Evolutionary conservation across 2,329 filamentous ascomycete genomes (phyloP).

Genomic region (Torrubiella hemipterigena): DNA sequence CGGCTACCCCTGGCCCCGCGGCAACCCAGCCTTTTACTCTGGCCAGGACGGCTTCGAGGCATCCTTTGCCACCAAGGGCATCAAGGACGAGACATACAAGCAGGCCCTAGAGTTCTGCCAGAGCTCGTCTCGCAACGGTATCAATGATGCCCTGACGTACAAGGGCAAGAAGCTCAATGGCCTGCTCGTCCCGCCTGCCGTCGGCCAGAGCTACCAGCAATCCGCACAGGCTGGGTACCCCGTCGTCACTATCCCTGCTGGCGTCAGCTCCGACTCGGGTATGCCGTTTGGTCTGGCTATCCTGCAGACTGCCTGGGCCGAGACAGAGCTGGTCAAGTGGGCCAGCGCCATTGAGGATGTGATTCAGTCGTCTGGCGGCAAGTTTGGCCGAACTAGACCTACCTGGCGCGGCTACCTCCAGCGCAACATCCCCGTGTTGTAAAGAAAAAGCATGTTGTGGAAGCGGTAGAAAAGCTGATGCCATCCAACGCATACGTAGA

Average conservation of each 20-base stretch:
- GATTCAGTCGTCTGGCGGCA: slow-evolving; percentile 27
- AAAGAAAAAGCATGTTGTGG: neutral
- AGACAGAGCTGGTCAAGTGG: slow-evolving; percentile 41
- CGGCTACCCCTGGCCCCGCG: slow-evolving; percentile 41
- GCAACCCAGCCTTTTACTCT: slow-evolving; percentile 51
- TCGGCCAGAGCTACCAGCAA: slow-evolving; percentile 56
- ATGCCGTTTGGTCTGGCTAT: slow-evolving; percentile 52
- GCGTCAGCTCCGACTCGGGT: slow-evolving; percentile 37
- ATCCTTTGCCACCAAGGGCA: slow-evolving; percentile 46
- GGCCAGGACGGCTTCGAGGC: slow-evolving; percentile 63
- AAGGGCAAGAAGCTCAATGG: slow-evolving; percentile 39
- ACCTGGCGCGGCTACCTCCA: slow-evolving; percentile 39
- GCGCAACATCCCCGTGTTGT: slow-evolving; percentile 29
- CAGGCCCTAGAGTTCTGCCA: slow-evolving; percentile 53
- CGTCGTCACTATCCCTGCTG: slow-evolving; percentile 56
- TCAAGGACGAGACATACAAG: slow-evolving; percentile 52
- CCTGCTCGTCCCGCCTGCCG: slow-evolving; percentile 56
- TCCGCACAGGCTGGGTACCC: slow-evolving; percentile 69
- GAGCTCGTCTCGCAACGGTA: slow-evolving; percentile 50
- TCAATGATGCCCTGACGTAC: slow-evolving; percentile 51
- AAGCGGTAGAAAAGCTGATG: no score
- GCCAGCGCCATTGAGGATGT: slow-evolving; percentile 49
- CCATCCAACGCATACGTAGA: no score
- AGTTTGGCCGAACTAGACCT: slow-evolving; percentile 35
- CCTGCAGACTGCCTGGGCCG: slow-evolving; percentile 43